Base-by-base conservation (phyloP, 1,284 basidiomycete species). In the Cutaneotrichosporon cutaneum region DNA sequence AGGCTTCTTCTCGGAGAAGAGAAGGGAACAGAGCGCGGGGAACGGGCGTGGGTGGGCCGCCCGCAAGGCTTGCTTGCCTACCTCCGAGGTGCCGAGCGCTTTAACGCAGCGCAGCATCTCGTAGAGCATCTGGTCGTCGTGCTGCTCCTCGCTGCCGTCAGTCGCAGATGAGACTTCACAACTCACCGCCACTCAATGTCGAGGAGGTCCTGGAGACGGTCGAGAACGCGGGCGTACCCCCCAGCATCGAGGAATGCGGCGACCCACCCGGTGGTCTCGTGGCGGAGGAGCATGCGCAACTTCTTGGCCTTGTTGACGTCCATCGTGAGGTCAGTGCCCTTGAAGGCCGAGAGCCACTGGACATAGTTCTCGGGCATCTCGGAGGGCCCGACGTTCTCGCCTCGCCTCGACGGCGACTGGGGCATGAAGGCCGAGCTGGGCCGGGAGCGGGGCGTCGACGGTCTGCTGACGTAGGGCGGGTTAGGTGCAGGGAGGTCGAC, bases 1-100 rank as follows among this genome's bases (percentile, higher is more conserved):
- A 0, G 95, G 95, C 75, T 94, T 94, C 82, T 98, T 98, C 81
- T 97, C 94, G 1, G 92, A 94, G 79, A 92, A 98, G 4, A 99
- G 83, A 3, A 99, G 84, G 3, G 86, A 81, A 14, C 93, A 83
- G 10, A 99, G 83, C 62, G 92, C 88, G 1, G 84, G 82, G 75
- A 93, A 97, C 0, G 96, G 96, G 0, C 87, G 86, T 0, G 94
- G 94, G 57, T 88, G 89, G 26, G 87, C 87, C 64, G 85, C 88
- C 13, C 91, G 87, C 3, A 99, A 84, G 0, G 94, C 92, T 32
- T 68, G 64, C 55, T 80, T 78, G 35, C 83, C 82, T 24, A 74
- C 68, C 10, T 88, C 87, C 1, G 94, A 95, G 0, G 94, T 94
- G 0, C 89, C 88, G 1, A 99, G 82, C 0, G 91, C 95, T 76